Base-by-base conservation (phyloP, 1,139 yeast species). In the Meyerozyma carpophila region DNA sequence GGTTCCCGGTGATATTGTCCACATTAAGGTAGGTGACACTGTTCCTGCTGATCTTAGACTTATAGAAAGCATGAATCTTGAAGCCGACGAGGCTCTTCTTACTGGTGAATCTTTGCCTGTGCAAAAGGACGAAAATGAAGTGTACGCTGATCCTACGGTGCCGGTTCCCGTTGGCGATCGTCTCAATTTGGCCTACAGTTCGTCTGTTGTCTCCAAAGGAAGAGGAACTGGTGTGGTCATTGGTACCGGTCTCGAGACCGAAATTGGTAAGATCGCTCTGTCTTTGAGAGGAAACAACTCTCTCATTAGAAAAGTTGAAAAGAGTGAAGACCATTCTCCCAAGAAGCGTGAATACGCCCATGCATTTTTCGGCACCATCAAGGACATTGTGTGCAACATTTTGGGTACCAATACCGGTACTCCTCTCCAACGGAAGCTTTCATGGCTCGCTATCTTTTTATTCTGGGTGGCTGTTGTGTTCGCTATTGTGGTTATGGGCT, bases 71-170 rank as follows among this genome's bases (percentile, higher is more conserved):
- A 74, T 78, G 67, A 85, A 85, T 61, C 79, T 85, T 51, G 94
- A 85, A 60, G 79, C 90, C 8, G 94, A 85, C 57, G 94, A 85
- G 61, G 91, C 94, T 8, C 68, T 85, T 43, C 72, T 85, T 45
- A 85, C 93, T 2, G 95, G 94, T 47, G 95, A 86, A 61, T 84
- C 93, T 1, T 66, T 85, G 43, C 93, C 95, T 0, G 80, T 85
- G n/a, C 64, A 73, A 27, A 86, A 86, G 59, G 70, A 74, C 46
- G 75, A 71, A 36, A 56, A 62, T 0, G 63, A 61, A 7, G 60
- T 72, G 13, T 81, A 77, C 54, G 58, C 62, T 2, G 66, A 69
- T 42, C 34, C 51, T 2, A 59, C 59, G 14, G 47, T 44, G 1
- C 70, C 68, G 37, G 63, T 80, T 21, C 85, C 91, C 2, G 87